phyloP scores from a whole-genome alignment of 2,329 filamentous ascomycete genomes.

The Magnaporthales sp. region DNA sequence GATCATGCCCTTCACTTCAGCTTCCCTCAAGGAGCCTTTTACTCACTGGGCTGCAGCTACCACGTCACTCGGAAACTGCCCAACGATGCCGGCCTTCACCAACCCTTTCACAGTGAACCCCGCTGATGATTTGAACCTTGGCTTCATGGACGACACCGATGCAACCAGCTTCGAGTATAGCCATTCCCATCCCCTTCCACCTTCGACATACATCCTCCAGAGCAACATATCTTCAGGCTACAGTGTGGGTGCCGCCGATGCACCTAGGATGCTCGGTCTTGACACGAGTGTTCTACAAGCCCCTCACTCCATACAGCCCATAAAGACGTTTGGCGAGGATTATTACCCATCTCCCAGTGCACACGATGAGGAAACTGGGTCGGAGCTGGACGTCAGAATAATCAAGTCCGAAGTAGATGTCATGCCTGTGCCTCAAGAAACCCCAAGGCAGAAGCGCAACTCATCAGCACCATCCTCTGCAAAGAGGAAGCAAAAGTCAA shows the following conservation, averaged over 20 bases:
- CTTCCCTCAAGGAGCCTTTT: not conserved
- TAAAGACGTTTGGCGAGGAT: not conserved
- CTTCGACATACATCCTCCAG: not conserved
- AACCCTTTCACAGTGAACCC: constrained; percentile 18
- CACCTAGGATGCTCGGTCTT: not conserved
- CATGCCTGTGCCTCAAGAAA: not conserved
- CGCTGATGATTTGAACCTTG: constrained; percentile 16
- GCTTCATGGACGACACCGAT: not conserved
- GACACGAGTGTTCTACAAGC: not conserved
- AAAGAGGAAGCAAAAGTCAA: not conserved
- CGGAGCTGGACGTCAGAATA: not conserved
- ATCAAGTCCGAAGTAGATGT: not conserved
- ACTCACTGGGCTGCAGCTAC: not conserved
- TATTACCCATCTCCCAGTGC: not conserved
- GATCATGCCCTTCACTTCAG: not conserved
- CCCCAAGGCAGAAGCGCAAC: not conserved
- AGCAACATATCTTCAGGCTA: not conserved
- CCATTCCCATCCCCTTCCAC: not conserved
- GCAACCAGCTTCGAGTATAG: not conserved
- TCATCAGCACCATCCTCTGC: not conserved
- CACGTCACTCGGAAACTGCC: constrained; percentile 6
- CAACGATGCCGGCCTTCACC: constrained; percentile 17
- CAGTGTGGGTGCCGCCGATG: not conserved
- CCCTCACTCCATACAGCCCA: not conserved
- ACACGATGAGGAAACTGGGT: not conserved